Base-by-base conservation (phyloP, 495 filamentous ascomycete genomes). In the Immersiella caudata region DNA sequence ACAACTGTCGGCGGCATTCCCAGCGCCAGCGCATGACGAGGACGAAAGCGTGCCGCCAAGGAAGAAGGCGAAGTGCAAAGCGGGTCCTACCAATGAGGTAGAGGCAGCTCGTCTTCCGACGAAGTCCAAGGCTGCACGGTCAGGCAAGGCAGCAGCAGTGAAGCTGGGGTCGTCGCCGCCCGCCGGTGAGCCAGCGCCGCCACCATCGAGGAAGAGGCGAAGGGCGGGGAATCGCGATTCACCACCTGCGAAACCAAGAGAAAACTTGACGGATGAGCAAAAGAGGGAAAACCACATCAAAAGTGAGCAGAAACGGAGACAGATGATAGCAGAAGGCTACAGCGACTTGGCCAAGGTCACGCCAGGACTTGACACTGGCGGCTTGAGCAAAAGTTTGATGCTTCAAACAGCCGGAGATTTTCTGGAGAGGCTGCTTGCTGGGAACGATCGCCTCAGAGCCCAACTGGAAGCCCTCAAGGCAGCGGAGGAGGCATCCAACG, bases 231-330 rank as follows among this genome's bases (percentile, higher is more conserved):
- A 51, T 22, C 66, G 65, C 64, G 78, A 76, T 75, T 72, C 73
- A 25, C 26, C 29, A 25, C 50, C 21, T 52, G 20, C 11, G 92
- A 89, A 76, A 29, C 79, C 1, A 75, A 86, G 93, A 24, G 90
- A 93, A 75, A 94, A 94, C 70, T 83, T 97, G 27, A 89, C 89
- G 0, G 91, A 93, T 67, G 89, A 90, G 64, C 89, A 97, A 75
- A 96, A 95, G 79, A 82, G 92, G 50, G 88, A 87, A 67, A 96
- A 97, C 68, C 93, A 97, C 75, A 96, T 96, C 70, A 83, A 86
- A 60, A 96, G 93, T 40, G 93, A 97, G 76, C 90, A 95, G 77
- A 94, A 93, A 75, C 87, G 93, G 52, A 85, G 93, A 60, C 89
- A 89, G 33, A 79, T 90, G 22, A 96, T 96, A 71, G 86, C 90